These are phyloP conservation scores for Paspalum vaginatum DNA, from an alignment of 176 grass and related monocot genomes.

Conservation along the genomic window DNA sequence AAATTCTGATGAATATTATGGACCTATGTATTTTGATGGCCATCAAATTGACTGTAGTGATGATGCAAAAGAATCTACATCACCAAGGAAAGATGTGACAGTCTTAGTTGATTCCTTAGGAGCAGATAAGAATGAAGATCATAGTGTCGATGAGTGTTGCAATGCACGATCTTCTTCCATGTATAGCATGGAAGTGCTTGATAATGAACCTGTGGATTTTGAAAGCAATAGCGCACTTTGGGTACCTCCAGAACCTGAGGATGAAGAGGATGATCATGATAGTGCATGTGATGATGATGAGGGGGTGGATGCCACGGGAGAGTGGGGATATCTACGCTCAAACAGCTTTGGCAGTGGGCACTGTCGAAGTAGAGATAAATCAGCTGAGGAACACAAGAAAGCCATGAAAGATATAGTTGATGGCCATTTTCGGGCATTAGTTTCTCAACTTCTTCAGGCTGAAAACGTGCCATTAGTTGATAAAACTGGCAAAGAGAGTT, in stretches of 20 bases:
- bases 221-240: constrained; percentile 88
- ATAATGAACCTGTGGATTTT: constrained; percentile 83
- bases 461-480: constrained; percentile 66
- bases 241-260: constrained; percentile 83
- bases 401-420: constrained; percentile 94
- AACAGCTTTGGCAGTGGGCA: constrained; percentile 84
- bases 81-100: constrained; percentile 49
- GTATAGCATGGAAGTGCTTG: constrained; percentile 71
- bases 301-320: constrained; percentile 66
- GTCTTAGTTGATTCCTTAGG: constrained; percentile 42
- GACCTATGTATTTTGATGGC: constrained; percentile 57
- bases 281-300: constrained; percentile 78
- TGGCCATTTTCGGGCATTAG: constrained; percentile 89
- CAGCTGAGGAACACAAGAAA: constrained; percentile 92
- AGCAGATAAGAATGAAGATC: constrained; percentile 67
- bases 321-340: constrained; percentile 85
- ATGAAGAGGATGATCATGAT: constrained; percentile 90
- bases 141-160: constrained; percentile 55
- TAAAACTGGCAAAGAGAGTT: constrained; percentile 61
- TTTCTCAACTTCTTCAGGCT: constrained; percentile 88
- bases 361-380: constrained; percentile 79
- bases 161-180: constrained; percentile 72
- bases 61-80: constrained; percentile 52
- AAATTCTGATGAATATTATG: constrained; percentile 71
- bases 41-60: constrained; percentile 49